Base-by-base conservation (phyloP, 768 basidiomycete genomes). In the Hydnomerulius pinastri region DNA sequence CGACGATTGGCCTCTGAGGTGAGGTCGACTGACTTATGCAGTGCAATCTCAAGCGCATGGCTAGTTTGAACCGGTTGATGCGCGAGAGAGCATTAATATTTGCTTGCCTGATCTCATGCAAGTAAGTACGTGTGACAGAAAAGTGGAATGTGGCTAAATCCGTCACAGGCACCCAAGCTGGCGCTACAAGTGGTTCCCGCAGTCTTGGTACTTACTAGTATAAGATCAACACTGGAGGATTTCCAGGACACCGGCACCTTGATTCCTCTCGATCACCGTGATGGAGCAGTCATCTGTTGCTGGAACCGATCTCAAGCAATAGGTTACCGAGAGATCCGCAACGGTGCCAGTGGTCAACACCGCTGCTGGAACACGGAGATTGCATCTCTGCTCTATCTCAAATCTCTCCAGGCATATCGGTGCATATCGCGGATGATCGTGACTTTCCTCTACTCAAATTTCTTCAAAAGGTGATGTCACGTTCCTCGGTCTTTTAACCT, bases 221-320 rank as follows among this genome's bases (percentile, higher is more conserved):
- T 39, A 28, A 48, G 57, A 60, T 55, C 21, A 46, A 51, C 36
- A 37, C 53, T 54, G 67, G 64, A 42, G 21, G 57, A 43, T 55
- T 55, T n/a, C 44, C 46, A 51, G 46, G 51, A 59, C 37, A 54
- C 67, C 65, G 64, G 41, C 9, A 46, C 12, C 20, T 24, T 28
- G 47, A 37, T 47, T 20, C 27, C 43, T 48, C 51, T 56, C 41
- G 52, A 61, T 48, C 58, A 36, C 53, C 30, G 32, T 45, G 39
- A 48, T 56, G 51, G 56, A 49, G 46, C 47, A 41, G 35, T 38
- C 51, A 32, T 29, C 38, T 47, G 44, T 46, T 17, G 36, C 44
- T 32, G 21, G 20, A 23, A 24, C 25, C 25, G 29, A 51, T 2
- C 21, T 11, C n/a, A n/a, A n/a, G 27, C 25, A 10, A 24, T 54